phyloP scores from a whole-genome alignment of 2,329 filamentous ascomycete species.

The Penicillium sp. region DNA sequence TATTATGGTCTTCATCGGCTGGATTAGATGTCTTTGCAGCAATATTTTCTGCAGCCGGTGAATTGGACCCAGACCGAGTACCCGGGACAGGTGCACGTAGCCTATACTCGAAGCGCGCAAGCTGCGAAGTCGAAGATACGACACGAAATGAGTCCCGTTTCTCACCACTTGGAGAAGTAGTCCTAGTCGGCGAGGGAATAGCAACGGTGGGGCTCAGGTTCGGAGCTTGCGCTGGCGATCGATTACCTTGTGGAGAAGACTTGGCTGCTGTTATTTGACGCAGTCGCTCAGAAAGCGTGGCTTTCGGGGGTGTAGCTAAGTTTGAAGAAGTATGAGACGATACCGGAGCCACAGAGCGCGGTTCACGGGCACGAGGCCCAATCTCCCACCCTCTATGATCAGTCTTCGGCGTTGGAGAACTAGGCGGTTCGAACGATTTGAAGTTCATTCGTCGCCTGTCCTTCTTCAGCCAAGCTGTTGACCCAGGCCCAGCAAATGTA shows the following conservation, averaged over 20 bases:
- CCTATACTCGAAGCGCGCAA: constrained; percentile 42
- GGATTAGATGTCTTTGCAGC: neutral
- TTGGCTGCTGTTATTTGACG: neutral
- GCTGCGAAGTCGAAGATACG: constrained; percentile 38
- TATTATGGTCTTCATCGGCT: neutral
- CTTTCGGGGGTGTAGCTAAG: neutral
- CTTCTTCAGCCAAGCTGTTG: constrained; percentile 31
- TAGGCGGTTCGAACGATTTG: constrained; percentile 36
- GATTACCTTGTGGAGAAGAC: neutral
- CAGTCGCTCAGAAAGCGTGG: neutral
- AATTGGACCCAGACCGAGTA: constrained; percentile 8
- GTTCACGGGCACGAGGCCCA: constrained; percentile 5
- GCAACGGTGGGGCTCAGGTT: neutral
- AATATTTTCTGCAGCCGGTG: neutral
- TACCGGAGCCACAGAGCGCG: neutral
- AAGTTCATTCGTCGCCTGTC: constrained; percentile 29
- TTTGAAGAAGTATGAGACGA: neutral
- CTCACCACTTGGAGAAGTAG: neutral
- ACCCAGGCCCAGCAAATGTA: constrained; percentile 1
- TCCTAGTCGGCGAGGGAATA: neutral
- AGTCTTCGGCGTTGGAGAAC: constrained; percentile 33
- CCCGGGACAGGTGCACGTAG: constrained; percentile 13
- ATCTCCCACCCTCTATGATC: constrained; percentile 19
- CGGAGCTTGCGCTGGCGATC: neutral
- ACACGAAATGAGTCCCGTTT: constrained; percentile 26